Evolutionary conservation across 176 grass and related monocot species (phyloP).

Genomic region (Otatea glauca): DNA sequence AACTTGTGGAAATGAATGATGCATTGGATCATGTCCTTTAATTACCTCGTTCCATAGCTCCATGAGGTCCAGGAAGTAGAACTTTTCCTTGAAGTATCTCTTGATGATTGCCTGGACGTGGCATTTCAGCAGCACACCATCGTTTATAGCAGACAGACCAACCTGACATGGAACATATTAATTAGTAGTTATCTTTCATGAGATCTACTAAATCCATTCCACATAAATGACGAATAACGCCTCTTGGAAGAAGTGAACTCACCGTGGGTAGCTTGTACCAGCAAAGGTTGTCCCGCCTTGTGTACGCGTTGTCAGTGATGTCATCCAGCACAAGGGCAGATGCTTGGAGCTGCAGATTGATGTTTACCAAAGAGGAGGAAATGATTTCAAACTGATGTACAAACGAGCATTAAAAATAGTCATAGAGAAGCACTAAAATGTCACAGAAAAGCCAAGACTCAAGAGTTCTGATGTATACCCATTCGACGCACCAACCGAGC

Average conservation of each 20-base stretch:
- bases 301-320: slow-evolving; percentile 74
- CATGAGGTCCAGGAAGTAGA: slow-evolving; percentile 59
- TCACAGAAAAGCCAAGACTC: not conserved
- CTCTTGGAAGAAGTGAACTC: not conserved
- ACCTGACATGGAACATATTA: slow-evolving; percentile 43
- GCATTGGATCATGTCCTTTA: not conserved
- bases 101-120: slow-evolving; percentile 66
- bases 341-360: slow-evolving; percentile 63
- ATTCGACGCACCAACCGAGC: slow-evolving; percentile 57
- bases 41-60: slow-evolving; percentile 66
- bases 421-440: not conserved
- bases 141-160: slow-evolving; percentile 66
- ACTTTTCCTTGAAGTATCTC: slow-evolving; percentile 67
- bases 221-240: not conserved
- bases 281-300: slow-evolving; percentile 63
- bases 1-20: not conserved
- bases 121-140: slow-evolving; percentile 66
- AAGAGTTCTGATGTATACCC: not conserved
- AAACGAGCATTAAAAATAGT: not conserved
- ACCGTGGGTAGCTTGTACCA: slow-evolving; percentile 65
- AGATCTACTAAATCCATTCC: not conserved
- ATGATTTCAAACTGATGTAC: not conserved
- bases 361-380: not conserved
- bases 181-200: not conserved
- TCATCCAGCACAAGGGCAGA: slow-evolving; percentile 71